Conservation (phyloP, 768 basidiomycete genomes). For the Cyclocybe cylindracea region DNA sequence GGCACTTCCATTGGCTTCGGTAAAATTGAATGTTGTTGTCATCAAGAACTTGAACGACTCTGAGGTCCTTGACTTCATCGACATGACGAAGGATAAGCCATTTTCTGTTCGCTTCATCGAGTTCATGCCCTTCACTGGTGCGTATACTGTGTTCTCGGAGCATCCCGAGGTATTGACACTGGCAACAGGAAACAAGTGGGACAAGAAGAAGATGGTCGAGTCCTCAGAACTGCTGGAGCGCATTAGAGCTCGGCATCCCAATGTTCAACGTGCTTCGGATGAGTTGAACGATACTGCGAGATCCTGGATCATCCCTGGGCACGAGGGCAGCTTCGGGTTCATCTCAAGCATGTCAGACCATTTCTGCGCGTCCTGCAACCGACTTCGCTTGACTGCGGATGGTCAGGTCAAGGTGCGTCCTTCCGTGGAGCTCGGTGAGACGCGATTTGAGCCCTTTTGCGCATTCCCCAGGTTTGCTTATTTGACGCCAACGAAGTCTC, state of each 20-base stretch:
- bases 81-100: constrained; percentile 62
- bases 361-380: constrained; percentile 84
- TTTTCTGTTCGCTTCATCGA: constrained; percentile 87
- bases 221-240: constrained; percentile 61
- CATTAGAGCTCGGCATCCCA: constrained; percentile 50
- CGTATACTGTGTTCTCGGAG: background rate
- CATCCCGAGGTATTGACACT: constrained; percentile 4
- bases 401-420: constrained; percentile 78
- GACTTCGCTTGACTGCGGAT: constrained; percentile 85
- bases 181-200: constrained; percentile 79
- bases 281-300: constrained; percentile 81
- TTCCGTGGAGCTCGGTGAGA: background rate
- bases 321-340: constrained; percentile 75
- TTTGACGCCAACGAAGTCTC: constrained; percentile 87
- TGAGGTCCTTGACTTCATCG: constrained; percentile 80
- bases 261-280: constrained; percentile 58
- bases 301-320: constrained; percentile 73
- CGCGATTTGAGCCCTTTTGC: background rate
- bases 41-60: constrained; percentile 79
- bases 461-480: constrained; percentile 71
- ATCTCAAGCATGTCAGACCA: constrained; percentile 95
- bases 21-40: constrained; percentile 87
- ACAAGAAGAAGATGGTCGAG: constrained; percentile 78
- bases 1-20: constrained; percentile 47
- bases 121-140: constrained; percentile 93